Conservation (phyloP, 2,329 filamentous ascomycete genomes). For the Cryphonectria japonica region DNA sequence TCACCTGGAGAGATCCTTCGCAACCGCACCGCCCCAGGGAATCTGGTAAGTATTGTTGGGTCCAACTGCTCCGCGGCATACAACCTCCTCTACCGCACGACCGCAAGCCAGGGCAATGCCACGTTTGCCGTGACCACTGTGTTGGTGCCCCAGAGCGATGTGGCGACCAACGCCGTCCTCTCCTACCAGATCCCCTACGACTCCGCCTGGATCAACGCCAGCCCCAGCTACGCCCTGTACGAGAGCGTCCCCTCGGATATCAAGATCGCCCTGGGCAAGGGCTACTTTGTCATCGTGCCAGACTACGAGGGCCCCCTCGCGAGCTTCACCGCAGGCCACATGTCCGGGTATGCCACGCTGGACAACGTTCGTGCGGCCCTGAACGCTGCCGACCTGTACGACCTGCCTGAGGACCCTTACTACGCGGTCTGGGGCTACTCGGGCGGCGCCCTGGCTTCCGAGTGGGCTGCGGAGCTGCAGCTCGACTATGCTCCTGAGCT, state of each 20-base stretch:
- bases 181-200: conserved; percentile 49
- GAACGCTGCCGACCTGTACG: conserved; percentile 33
- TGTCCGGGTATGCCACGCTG: conserved; percentile 48
- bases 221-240: conserved; percentile 43
- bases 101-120: conserved; percentile 37
- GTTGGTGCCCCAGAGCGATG: conserved; percentile 33
- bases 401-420: conserved; percentile 38
- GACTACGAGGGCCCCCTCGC: conserved; percentile 50
- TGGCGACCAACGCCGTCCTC: conserved; percentile 37
- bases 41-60: conserved; percentile 1
- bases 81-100: conserved; percentile 43
- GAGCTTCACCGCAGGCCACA: conserved; percentile 46
- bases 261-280: conserved; percentile 42
- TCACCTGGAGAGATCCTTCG: conserved; percentile 18
- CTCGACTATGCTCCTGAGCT: conserved; percentile 53
- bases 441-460: conserved; percentile 53
- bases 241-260: conserved; percentile 38
- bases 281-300: conserved; percentile 50
- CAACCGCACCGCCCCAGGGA: conserved; percentile 18
- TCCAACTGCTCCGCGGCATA: conserved; percentile 32
- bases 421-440: conserved; percentile 58
- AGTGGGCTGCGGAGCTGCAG: conserved; percentile 54
- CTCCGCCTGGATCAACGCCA: conserved; percentile 43
- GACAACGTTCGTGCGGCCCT: conserved; percentile 48
- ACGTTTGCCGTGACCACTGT: conserved; percentile 43